phyloP scores from a whole-genome alignment of 306 rosid species.

The Cucumis melo region DNA sequence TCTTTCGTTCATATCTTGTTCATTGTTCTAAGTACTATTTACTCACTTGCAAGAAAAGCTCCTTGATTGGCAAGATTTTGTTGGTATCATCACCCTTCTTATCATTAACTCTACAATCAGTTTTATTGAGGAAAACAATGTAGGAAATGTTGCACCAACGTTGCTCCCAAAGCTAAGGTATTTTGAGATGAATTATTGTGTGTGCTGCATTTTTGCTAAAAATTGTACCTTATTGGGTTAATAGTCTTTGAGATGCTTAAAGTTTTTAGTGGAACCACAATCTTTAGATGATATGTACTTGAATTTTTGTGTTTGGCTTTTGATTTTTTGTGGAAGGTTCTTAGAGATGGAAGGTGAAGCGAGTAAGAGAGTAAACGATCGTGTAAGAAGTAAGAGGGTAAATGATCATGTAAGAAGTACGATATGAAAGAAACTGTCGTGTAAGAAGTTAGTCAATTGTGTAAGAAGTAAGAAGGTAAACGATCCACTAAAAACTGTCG shows the following conservation, averaged over 20 bases:
- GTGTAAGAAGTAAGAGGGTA: too few species aligned
- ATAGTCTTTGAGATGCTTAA: background rate
- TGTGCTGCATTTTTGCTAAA: background rate
- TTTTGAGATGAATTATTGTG: background rate
- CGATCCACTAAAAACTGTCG: too few species aligned
- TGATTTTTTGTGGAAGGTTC: slow-evolving; percentile 38
- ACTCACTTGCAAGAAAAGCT: slow-evolving; percentile 49
- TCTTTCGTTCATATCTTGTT: background rate
- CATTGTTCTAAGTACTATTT: background rate
- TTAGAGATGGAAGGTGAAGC: slow-evolving; percentile 92
- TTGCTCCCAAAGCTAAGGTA: slow-evolving; percentile 98
- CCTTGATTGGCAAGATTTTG: slow-evolving; percentile 98
- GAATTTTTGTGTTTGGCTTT: slow-evolving; percentile 7
- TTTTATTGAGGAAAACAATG: slow-evolving; percentile 95
- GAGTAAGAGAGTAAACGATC: slow-evolving; percentile 47
- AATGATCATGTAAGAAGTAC: too few species aligned
- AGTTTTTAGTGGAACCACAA: background rate
- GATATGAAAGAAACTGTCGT: too few species aligned
- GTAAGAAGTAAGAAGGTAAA: too few species aligned
- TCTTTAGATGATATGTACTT: background rate
- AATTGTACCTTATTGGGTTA: background rate
- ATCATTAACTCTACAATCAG: slow-evolving; percentile 88
- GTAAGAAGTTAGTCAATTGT: slow-evolving; percentile 13
- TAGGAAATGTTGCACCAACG: slow-evolving; percentile 97
- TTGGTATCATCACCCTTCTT: slow-evolving; percentile 86